Evolutionary conservation across 78 protist species (phyloP).

Genomic region (Capsaspora owczarzaki): DNA sequence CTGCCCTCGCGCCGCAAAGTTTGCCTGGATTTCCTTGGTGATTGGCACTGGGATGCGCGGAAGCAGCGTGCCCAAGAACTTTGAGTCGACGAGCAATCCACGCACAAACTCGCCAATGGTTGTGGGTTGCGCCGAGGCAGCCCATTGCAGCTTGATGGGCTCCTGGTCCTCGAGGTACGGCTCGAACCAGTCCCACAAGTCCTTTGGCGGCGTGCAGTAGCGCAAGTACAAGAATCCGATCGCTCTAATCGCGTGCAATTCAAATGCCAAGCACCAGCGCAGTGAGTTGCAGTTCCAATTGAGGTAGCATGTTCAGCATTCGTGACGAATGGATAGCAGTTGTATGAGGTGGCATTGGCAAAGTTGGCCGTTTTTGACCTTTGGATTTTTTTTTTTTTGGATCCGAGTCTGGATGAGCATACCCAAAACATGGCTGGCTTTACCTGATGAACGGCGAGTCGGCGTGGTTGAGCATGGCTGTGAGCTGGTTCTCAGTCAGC

Average conservation of each 20-base stretch:
- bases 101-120: conserved; percentile 21
- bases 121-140: neutral
- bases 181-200: conserved; percentile 47
- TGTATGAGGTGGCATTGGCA: too few species aligned
- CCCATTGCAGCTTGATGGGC: neutral
- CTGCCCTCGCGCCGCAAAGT: too few species aligned
- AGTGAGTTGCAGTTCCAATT: too few species aligned
- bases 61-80: conserved; percentile 20
- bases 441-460: conserved; percentile 53
- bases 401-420: too few species aligned
- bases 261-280: too few species aligned
- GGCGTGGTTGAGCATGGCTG: conserved; percentile 25
- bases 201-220: conserved; percentile 42
- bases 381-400: too few species aligned
- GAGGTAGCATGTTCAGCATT: too few species aligned
- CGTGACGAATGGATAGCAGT: too few species aligned
- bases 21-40: neutral
- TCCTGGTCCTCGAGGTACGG: neutral
- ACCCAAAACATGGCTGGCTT: too few species aligned
- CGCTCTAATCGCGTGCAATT: conserved; percentile 30
- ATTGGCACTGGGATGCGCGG: conserved; percentile 41
- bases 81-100: neutral
- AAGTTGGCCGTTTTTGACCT: too few species aligned
- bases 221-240: conserved; percentile 56
- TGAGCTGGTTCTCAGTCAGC: conserved; percentile 48